phyloP scores from a whole-genome alignment of 164 flowering plant species.

The Vitis riparia region DNA sequence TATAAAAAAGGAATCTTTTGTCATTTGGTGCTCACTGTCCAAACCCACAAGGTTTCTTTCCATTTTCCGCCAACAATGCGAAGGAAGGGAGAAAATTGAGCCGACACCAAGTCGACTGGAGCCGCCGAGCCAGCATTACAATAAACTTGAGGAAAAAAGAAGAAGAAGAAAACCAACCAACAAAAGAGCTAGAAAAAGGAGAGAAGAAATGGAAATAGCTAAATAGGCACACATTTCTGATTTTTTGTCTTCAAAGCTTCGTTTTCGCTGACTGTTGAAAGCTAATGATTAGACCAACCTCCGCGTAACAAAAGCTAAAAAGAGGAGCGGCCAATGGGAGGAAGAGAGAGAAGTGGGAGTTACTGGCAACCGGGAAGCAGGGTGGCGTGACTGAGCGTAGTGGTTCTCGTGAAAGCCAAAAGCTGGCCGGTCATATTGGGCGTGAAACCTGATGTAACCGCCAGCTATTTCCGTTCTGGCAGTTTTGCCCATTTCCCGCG shows the following conservation, averaged over 20 bases:
- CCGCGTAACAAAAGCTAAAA: slow-evolving; percentile 31
- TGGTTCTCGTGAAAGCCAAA: slow-evolving; percentile 16
- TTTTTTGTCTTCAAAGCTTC: slow-evolving; percentile 21
- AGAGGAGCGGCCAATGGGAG: slow-evolving; percentile 11
- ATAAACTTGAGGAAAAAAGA: too few species aligned
- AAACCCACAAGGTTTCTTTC: too few species aligned
- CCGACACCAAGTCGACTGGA: slow-evolving; percentile 6
- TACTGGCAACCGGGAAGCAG: slow-evolving; percentile 8
- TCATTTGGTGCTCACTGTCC: slow-evolving; percentile 9
- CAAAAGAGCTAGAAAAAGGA: background rate
- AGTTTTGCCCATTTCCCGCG: slow-evolving; percentile 13
- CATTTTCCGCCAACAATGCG: too few species aligned
- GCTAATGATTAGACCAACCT: slow-evolving; percentile 57
- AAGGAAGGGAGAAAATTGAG: background rate
- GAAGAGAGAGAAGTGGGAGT: slow-evolving; percentile 7
- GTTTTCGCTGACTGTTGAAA: slow-evolving; percentile 37
- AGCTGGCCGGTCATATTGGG: slow-evolving; percentile 21
- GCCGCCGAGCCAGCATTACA: too few species aligned
- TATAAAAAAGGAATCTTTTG: slow-evolving; percentile 21
- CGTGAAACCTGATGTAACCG: slow-evolving; percentile 42
- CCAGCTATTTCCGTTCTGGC: slow-evolving; percentile 44
- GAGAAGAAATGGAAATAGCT: slow-evolving; percentile 22
- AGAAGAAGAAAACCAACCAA: background rate
- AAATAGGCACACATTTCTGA: slow-evolving; percentile 4
- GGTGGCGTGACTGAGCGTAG: background rate